Evolutionary conservation across 2,329 filamentous ascomycete species (phyloP).

Genomic region (Aspergillus neoniger): DNA sequence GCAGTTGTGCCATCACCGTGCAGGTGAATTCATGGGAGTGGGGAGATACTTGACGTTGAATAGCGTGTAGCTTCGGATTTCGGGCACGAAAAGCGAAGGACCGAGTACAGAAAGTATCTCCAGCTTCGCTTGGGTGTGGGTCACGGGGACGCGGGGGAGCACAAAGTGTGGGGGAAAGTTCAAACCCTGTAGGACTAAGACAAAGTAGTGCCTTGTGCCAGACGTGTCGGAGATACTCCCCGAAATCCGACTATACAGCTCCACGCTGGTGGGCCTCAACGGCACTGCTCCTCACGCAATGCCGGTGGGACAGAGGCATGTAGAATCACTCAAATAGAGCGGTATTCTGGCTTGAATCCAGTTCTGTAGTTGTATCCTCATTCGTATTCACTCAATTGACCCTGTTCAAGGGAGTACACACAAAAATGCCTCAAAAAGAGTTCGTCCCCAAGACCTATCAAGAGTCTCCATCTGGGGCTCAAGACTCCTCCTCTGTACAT

Average conservation of each 20-base stretch:
- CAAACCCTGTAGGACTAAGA: no score
- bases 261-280: slow-evolving; percentile 1
- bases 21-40: neutral
- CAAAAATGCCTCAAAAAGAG: slow-evolving; percentile 54
- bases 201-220: neutral
- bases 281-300: neutral
- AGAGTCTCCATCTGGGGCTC: slow-evolving; percentile 27
- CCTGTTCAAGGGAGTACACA: neutral
- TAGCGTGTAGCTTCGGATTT: slow-evolving; percentile 23
- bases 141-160: slow-evolving; percentile 3
- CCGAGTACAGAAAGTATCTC: neutral
- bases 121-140: neutral
- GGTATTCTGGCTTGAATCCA: neutral
- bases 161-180: neutral
- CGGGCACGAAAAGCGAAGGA: slow-evolving; percentile 21
- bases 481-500: slow-evolving; percentile 35
- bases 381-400: neutral
- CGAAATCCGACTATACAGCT: slow-evolving; percentile 32
- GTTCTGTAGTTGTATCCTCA: neutral
- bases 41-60: slow-evolving; percentile 10
- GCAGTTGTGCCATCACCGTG: neutral
- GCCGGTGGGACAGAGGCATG: neutral
- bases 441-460: slow-evolving; percentile 43
- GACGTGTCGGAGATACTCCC: slow-evolving; percentile 30
- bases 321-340: slow-evolving; percentile 25